Evolutionary conservation across 345 rosid species (phyloP), one percentile per base, ranked within the genome.

Genomic region (Ricinus communis): DNA sequence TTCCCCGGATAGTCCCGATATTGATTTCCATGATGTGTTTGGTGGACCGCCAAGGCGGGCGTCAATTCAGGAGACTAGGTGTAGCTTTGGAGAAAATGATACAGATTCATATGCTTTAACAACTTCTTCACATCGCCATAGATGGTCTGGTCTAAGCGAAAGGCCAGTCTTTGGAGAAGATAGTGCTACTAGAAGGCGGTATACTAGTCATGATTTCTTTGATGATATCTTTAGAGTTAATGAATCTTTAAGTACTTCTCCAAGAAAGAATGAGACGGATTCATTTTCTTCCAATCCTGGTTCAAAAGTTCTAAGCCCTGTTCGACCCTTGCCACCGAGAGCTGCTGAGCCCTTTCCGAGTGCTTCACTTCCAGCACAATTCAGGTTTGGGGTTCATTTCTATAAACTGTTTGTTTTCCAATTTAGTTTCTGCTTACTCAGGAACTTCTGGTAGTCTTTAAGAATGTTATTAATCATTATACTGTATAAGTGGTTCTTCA

Each of bases 131-230:
- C 56, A 53, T 18, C 55, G 76, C 18, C 71, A 74, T 59, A 80
- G 82, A 4, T 81, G 84, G 90, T 74, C 82, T n/a, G 84, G 69
- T 19, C 19, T 73, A 25, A 72, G 68, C 1, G 90, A 89, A 76
- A 91, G 88, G 82, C 94, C 97, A 0, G 97, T 87, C 54, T 93
- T 91, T 57, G 98, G 98, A 1, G 92, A 81, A 68, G 91, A 88
- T 47, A 69, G 67, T 16, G 69, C 67, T 47, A 71, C 27, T 22
- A 73, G 88, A 28, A 85, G 91, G 65, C 74, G 87, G 53, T 60
- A 70, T 46, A 62, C 75, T 8, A 71, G 76, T 12, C 82, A 74
- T 33, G 87, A 87, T 59, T 93, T 93, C 87, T 93, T 85, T 36
- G 85, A 80, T 49, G 98, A 93, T 73, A 93, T 93, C 61, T 93